phyloP scores from a whole-genome alignment of 768 basidiomycete genomes.

The Suillus bovinus region DNA sequence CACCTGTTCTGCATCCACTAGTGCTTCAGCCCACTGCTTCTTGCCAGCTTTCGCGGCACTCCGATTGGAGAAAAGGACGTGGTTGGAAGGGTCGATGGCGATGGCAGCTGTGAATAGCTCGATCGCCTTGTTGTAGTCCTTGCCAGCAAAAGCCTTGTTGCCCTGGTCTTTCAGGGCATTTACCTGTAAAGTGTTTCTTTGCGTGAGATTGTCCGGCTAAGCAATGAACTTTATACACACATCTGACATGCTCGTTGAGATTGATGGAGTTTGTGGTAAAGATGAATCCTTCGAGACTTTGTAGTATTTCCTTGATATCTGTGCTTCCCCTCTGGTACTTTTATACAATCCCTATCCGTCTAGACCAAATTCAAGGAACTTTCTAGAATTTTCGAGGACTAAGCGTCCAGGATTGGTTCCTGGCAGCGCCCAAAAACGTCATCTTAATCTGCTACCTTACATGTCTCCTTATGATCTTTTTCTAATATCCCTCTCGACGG shows the following conservation, averaged over 20 bases:
- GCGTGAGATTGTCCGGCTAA: constrained; percentile 21
- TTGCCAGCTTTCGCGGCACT: constrained; percentile 91
- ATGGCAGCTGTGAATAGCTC: constrained; percentile 82
- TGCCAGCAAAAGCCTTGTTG: constrained; percentile 94
- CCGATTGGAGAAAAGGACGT: constrained; percentile 90
- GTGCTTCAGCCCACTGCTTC: constrained; percentile 71
- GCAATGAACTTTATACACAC: constrained; percentile 27
- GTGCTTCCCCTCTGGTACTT: constrained; percentile 6
- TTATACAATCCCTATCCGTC: constrained; percentile 21
- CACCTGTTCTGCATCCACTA: constrained; percentile 91
- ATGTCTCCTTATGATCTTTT: too few species aligned
- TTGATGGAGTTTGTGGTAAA: not conserved
- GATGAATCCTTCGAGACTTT: not conserved
- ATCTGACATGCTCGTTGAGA: constrained; percentile 32
- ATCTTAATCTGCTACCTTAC: constrained; percentile 6
- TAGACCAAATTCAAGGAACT: constrained; percentile 18
- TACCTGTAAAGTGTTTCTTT: constrained; percentile 31
- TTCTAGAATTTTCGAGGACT: constrained; percentile 33
- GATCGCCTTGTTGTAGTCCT: constrained; percentile 89
- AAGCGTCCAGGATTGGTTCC: not conserved
- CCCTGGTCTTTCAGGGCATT: constrained; percentile 84
- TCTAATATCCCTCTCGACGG: too few species aligned
- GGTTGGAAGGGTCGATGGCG: constrained; percentile 76
- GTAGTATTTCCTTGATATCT: not conserved
- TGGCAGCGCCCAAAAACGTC: not conserved